Percentiles rank a stretch among this genome's conserved stretches.
These are phyloP conservation scores for Mycena albidolilacea DNA, from an alignment of 768 basidiomycete species.

Conservation along the genomic window DNA sequence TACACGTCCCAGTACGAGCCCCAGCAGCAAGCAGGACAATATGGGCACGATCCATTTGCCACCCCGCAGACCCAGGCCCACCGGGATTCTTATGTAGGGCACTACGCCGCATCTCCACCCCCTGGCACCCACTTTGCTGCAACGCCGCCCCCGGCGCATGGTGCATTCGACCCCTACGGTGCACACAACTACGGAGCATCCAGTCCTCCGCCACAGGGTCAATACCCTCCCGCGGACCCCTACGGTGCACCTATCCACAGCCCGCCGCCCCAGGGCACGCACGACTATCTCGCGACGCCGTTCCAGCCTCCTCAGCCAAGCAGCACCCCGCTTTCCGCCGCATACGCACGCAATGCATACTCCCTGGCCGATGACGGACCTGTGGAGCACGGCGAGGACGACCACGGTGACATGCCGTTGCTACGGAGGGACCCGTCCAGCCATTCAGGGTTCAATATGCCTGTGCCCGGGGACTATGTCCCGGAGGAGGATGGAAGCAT, in stretches of 20 bases:
- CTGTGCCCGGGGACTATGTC: conserved; percentile 61
- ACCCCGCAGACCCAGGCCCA: conserved; percentile 41
- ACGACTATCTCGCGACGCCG: conserved; percentile 44
- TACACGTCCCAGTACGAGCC: conserved; percentile 64
- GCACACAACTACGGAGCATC: conserved; percentile 47
- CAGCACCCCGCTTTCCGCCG: conserved; percentile 41
- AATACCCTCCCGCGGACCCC: conserved; percentile 45
- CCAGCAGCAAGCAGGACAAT: conserved; percentile 46
- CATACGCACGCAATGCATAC: conserved; percentile 48
- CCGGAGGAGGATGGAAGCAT: conserved; percentile 50
- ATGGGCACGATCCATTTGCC: conserved; percentile 38
- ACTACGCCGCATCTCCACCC: conserved; percentile 47
- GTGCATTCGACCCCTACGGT: conserved; percentile 55
- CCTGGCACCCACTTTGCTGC: conserved; percentile 33
- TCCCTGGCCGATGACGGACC: conserved; percentile 57
- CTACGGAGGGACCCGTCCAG: conserved; percentile 61
- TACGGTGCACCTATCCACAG: conserved; percentile 44
- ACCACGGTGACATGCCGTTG: conserved; percentile 79
- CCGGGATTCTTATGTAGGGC: conserved; percentile 46
- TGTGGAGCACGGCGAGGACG: conserved; percentile 58
- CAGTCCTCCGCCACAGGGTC: conserved; percentile 44
- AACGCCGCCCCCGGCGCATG: conserved; percentile 16
- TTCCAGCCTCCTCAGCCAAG: conserved; percentile 46
- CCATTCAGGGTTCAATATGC: conserved; percentile 49
- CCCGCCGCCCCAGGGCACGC: conserved; percentile 45